These are phyloP conservation scores for Candida patagonica DNA, from an alignment of 805 yeast genomes.

Conservation along the genomic window DNA sequence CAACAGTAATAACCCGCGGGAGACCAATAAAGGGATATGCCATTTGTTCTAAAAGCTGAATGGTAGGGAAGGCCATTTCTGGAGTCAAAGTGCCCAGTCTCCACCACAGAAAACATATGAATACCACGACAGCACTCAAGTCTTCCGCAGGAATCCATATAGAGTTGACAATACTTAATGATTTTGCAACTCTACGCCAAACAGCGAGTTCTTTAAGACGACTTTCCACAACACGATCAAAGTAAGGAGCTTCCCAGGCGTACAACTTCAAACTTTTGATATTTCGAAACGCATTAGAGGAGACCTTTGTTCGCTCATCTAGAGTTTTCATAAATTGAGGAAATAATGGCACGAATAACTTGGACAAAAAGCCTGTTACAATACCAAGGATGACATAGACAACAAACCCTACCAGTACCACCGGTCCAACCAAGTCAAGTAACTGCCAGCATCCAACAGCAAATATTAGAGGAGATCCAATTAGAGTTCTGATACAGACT, in stretches of 20 bases:
- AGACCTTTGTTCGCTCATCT: conserved; percentile 80
- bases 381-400: conserved; percentile 26
- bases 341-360: conserved; percentile 41
- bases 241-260: conserved; percentile 97
- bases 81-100: no score
- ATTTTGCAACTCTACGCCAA: no score
- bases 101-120: no score
- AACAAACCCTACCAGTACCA: conserved; percentile 55
- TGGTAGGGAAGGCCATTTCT: conserved; percentile 38
- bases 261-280: conserved; percentile 85
- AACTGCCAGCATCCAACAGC: conserved; percentile 49
- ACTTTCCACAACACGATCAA: no score
- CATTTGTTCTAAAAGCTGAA: conserved; percentile 33
- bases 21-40: no score
- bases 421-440: conserved; percentile 52
- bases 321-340: conserved; percentile 42
- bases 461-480: conserved; percentile 51
- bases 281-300: conserved; percentile 74
- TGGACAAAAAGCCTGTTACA: conserved; percentile 22
- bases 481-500: conserved; percentile 50
- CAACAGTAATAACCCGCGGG: no score
- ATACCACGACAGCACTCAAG: no score
- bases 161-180: no score
- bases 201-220: no score
- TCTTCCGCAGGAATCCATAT: no score